These are phyloP conservation scores for Blastobotrys mokoenaii DNA, from an alignment of 805 yeast genomes.

Conservation along the genomic window DNA sequence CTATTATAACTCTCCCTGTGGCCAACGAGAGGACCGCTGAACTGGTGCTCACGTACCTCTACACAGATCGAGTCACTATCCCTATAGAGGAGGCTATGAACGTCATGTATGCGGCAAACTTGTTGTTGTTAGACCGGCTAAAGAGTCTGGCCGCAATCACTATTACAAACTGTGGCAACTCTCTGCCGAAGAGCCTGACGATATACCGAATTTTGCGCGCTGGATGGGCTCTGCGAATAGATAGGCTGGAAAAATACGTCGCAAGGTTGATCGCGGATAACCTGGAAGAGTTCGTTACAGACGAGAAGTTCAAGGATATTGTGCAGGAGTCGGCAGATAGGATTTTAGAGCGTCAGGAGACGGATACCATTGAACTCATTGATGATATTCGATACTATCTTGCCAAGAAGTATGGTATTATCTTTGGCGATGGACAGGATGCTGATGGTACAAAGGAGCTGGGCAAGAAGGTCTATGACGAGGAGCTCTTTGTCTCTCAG, in stretches of 20 bases:
- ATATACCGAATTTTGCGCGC: slow-evolving; percentile 34
- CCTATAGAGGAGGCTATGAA: slow-evolving; percentile 46
- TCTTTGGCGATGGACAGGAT: slow-evolving; percentile 11
- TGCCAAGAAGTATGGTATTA: slow-evolving; percentile 29
- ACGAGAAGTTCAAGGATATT: slow-evolving; percentile 34
- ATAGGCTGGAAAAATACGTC: slow-evolving; percentile 53
- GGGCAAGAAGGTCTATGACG: slow-evolving; percentile 4
- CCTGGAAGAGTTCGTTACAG: slow-evolving; percentile 31
- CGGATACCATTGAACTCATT: slow-evolving; percentile 70
- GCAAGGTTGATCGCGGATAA: slow-evolving; percentile 51
- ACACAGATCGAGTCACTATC: slow-evolving; percentile 48
- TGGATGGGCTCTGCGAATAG: slow-evolving; percentile 61
- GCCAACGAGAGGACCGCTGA: slow-evolving; percentile 36
- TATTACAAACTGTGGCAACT: slow-evolving; percentile 27
- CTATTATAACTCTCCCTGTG: slow-evolving; percentile 15
- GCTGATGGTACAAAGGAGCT: slow-evolving; percentile 8
- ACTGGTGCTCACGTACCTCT: slow-evolving; percentile 45
- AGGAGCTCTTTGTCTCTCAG: slow-evolving; percentile 20
- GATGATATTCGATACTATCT: slow-evolving; percentile 70
- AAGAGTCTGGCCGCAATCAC: slow-evolving; percentile 54
- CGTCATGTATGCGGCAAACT: slow-evolving; percentile 51
- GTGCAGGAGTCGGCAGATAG: slow-evolving; percentile 44
- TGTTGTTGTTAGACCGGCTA: slow-evolving; percentile 43
- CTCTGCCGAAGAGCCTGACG: background rate
- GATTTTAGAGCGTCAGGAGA: slow-evolving; percentile 54